A percentile compares a stretch with the other conserved stretches of the same genome.
Conservation (phyloP, 2,329 filamentous ascomycete species). For the Curvularia eragrostidis region DNA sequence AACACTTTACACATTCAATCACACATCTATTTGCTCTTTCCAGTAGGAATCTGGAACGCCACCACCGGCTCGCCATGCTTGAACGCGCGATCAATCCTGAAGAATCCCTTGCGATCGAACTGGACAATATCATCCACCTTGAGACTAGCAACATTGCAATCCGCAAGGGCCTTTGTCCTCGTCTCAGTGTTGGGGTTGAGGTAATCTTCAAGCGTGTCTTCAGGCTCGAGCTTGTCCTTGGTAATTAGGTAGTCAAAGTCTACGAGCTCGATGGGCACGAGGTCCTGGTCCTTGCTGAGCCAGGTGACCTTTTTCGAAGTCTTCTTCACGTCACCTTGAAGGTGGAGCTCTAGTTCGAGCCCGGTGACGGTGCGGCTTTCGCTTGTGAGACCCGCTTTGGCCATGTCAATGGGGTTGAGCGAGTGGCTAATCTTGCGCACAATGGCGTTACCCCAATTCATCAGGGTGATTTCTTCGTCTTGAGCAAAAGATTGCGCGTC, state of each 20-base stretch:
- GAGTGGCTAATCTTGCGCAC: constrained; percentile 70
- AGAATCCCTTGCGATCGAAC: constrained; percentile 92
- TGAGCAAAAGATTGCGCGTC: constrained; percentile 82
- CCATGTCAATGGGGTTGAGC: constrained; percentile 53
- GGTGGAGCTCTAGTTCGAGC: constrained; percentile 84
- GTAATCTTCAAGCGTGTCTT: constrained; percentile 84
- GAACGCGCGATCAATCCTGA: constrained; percentile 75
- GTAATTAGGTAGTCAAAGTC: constrained; percentile 96
- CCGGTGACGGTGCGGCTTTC: constrained; percentile 62
- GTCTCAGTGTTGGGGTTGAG: constrained; percentile 78
- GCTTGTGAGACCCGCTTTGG: constrained; percentile 52
- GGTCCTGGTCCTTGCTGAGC: constrained; percentile 78
- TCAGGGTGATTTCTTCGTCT: constrained; percentile 91
- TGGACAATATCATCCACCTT: constrained; percentile 93
- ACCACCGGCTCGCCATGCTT: constrained; percentile 66
- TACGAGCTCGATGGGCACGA: constrained; percentile 83
- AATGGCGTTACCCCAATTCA: constrained; percentile 94
- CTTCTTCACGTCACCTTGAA: constrained; percentile 91
- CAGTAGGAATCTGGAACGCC: constrained; percentile 74
- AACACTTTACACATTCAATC: not conserved
- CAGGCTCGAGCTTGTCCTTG: constrained; percentile 89
- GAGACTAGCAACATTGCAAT: constrained; percentile 78
- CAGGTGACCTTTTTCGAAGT: constrained; percentile 98
- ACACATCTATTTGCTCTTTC: constrained; percentile 60
- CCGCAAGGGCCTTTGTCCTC: constrained; percentile 76